Base-by-base conservation (phyloP, 176 grass and related monocot genomes). In the Eremochloa ophiuroides region DNA sequence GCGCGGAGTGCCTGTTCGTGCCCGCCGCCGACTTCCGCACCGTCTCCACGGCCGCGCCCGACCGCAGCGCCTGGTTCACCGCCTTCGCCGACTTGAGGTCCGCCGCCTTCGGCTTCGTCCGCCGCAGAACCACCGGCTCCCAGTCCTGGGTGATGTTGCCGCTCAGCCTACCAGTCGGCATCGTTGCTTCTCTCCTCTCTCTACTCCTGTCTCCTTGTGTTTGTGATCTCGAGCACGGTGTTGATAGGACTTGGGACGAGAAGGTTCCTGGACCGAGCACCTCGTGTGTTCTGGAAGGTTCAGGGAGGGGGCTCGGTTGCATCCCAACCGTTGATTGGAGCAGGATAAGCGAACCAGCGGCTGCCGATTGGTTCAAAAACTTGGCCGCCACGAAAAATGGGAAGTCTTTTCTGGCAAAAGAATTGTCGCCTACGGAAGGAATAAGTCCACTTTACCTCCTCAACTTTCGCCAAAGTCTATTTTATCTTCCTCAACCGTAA, bases 141-240 rank as follows among this genome's bases (percentile, higher is more conserved):
- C 92, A 98, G 88, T 98, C 95, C 83, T 95, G 92, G 38, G 84
- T 91, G 31, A 98, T 70, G n/a, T 84, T 80, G 23, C 92, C 86
- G 56, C 72, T 74, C 29, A 86, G 7, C 44, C 92, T 66, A 1
- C 85, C 78, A 56, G 86, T 94, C 73, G 83, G 83, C 92, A 94
- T 94, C 7, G 27, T 23, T 10, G 0, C 5, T 18, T 28, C 40
- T 0, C 40, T 26, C 12, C n/a, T n/a, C 34, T 15, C 17, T 2
- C 3, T 20, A 11, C 17, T 20, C 4, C 29, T 29, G 7, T 34
- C 28, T 60, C 46, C 35, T 39, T 48, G 40, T 41, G 38, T 8
- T 50, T 33, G 10, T 33, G 10, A 28, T 67, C 53, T 46, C 18
- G 63, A 34, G 23, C 27, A 62, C 4, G 44, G 6, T 10, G 2